These are phyloP conservation scores for Fusarium sublunatum DNA, from an alignment of 2,329 filamentous ascomycete genomes.

Conservation along the genomic window DNA sequence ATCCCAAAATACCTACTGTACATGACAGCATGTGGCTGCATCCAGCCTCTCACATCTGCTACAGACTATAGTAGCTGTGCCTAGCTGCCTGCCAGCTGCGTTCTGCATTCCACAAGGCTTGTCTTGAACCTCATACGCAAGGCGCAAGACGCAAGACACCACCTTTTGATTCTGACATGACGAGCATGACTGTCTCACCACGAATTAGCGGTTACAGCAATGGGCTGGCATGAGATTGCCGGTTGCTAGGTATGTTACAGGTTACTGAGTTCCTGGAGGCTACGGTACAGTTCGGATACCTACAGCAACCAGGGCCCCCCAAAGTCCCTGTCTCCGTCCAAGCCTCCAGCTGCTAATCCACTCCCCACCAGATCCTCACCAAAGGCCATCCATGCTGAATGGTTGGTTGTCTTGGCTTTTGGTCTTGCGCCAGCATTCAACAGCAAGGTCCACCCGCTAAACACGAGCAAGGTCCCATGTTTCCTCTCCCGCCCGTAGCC, in stretches of 20 bases:
- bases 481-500: conserved; percentile 47
- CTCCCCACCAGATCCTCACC: conserved; percentile 40
- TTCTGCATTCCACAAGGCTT: conserved; percentile 36
- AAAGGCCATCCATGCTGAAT: conserved; percentile 31
- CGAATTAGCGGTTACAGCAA: conserved; percentile 20
- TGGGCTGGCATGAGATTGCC: conserved; percentile 28
- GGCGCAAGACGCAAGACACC: conserved; percentile 27
- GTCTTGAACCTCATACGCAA: conserved; percentile 26
- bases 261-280: conserved; percentile 23
- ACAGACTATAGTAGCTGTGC: conserved; percentile 1
- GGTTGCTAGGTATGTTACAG: conserved; percentile 21
- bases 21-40: conserved; percentile 32
- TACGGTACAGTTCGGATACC: conserved; percentile 1
- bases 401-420: conserved; percentile 37
- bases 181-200: conserved; percentile 22
- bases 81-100: conserved; percentile 20
- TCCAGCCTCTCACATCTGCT: conserved; percentile 37
- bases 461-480: conserved; percentile 47
- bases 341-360: conserved; percentile 34
- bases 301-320: conserved; percentile 6
- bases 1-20: conserved; percentile 20
- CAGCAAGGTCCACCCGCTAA: conserved; percentile 42
- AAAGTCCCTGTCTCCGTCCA: conserved; percentile 27
- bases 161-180: conserved; percentile 27
- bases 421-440: conserved; percentile 36